Conservation (phyloP, 2,329 filamentous ascomycete species). For the Dryadomyces sulphureus region DNA sequence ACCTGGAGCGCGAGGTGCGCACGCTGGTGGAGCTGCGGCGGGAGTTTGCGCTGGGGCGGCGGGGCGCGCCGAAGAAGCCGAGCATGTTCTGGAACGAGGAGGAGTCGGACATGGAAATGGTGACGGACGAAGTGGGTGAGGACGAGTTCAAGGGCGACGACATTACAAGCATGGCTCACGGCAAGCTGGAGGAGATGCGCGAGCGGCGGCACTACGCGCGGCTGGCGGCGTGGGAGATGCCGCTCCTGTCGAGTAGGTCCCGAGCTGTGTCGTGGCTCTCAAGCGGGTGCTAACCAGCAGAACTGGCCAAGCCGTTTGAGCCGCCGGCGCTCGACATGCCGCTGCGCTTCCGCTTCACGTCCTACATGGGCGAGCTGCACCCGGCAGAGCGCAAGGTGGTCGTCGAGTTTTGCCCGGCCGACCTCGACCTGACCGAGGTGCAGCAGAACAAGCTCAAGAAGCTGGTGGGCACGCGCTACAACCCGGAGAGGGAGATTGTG, state of each 20-base stretch:
- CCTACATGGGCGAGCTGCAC: conserved; percentile 87
- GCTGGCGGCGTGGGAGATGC: conserved; percentile 90
- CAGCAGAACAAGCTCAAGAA: conserved; percentile 77
- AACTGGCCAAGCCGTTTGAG: conserved; percentile 68
- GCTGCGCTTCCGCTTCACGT: conserved; percentile 91
- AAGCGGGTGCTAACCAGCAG: conserved; percentile 37
- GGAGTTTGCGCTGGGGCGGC: background rate
- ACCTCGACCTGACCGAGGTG: conserved; percentile 52
- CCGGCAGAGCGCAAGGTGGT: conserved; percentile 90
- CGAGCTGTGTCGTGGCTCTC: background rate
- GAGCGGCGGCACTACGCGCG: conserved; percentile 82
- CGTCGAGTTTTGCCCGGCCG: conserved; percentile 66
- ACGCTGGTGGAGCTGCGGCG: conserved; percentile 2
- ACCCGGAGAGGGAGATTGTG: conserved; percentile 65
- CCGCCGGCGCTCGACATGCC: conserved; percentile 53
- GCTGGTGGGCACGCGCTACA: conserved; percentile 72
- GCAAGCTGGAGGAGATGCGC: conserved; percentile 73
- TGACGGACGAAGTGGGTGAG: conserved; percentile 36
- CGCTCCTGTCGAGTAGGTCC: conserved; percentile 66
- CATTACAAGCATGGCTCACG: conserved; percentile 69
- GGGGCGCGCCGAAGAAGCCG: conserved; percentile 13
- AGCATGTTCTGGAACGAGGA: conserved; percentile 33
- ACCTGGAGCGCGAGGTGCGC: conserved; percentile 3
- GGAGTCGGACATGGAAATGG: conserved; percentile 31
- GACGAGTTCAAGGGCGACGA: conserved; percentile 66